These are phyloP conservation scores for Pythium brassicae DNA, from an alignment of 352 stramenopile species.

Conservation along the genomic window DNA sequence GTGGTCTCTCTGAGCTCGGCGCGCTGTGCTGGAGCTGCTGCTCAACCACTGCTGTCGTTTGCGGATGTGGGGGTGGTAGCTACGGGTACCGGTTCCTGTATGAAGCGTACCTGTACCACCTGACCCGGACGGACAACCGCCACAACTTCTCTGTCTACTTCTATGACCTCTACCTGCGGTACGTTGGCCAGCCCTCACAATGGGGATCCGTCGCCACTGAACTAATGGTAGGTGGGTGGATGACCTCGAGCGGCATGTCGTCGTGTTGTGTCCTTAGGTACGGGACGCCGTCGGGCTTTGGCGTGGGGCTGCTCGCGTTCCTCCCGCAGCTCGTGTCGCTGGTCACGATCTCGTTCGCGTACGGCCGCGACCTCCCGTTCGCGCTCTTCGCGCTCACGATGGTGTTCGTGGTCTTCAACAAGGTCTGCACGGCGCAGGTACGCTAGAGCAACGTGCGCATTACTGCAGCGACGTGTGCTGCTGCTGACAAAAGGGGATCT, in stretches of 20 bases:
- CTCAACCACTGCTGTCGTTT: not conserved
- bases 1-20: not conserved
- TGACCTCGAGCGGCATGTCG: not conserved
- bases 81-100: conserved; percentile 93
- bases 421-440: conserved; percentile 88
- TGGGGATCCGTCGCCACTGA: no score
- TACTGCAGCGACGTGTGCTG: no score
- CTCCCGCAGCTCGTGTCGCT: conserved; percentile 78
- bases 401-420: conserved; percentile 98
- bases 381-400: conserved; percentile 97
- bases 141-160: conserved; percentile 99
- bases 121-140: conserved; percentile 96
- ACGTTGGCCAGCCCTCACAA: no score
- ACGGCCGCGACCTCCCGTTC: conserved; percentile 88
- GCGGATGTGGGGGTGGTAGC: conserved; percentile 15
- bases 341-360: conserved; percentile 63
- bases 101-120: conserved; percentile 98
- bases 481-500: no score
- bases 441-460: no score
- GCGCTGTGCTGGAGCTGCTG: not conserved
- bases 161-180: conserved; percentile 98
- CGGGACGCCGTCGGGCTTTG: conserved; percentile 69
- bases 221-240: no score
- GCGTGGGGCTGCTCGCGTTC: conserved; percentile 78
- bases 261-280: conserved; percentile 38